Base-by-base conservation (phyloP, 148 eudicot genomes). In the Rhododendron ferrugineum region DNA sequence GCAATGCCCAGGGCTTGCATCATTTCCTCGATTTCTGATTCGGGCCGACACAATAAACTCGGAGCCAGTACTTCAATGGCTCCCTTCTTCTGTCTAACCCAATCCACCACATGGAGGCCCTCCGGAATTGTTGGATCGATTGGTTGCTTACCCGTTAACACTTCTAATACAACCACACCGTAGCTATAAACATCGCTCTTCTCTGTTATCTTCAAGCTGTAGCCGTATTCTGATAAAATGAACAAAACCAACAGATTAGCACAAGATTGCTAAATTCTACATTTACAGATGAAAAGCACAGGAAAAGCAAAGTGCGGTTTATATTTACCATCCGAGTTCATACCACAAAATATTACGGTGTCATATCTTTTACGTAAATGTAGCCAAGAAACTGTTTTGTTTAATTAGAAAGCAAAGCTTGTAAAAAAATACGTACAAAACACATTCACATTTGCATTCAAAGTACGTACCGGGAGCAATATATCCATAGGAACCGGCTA, bases 401-500 rank as follows among this genome's bases (percentile, higher is more conserved):
- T 72, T 5, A 37, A 37, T 37, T 13, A 2, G 9, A 72, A 72
- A 28, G 37, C 37, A 72, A 72, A 72, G 8, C n/a, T 9, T 76
- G 30, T 20, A 76, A 76, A 22, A 32, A 20, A 22, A 34, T n/a
- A n/a, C n/a, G 5, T 36, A 22, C 5, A 6, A 76, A 76, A 76
- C 49, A 40, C 11, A 26, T 22, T 22, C 13, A 10, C 8, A 18
- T 77, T 22, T 32, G 8, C 32, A 23, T 34, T 80, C 44, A 32
- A 77, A 82, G 46, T 1, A 85, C 87, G 77, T n/a, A 95, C 98
- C 98, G 14, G 98, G 98, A 77, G 98, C 98, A 28, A 95, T 95
- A 77, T 95, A 95, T 30, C 98, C 98, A 79, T 95, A 94, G 77
- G 98, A 94, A 56, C 98, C 98, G 34, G 96, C 98, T 75, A 95